Base-by-base conservation (phyloP, 306 rosid genomes). In the Quercus cerris region DNA sequence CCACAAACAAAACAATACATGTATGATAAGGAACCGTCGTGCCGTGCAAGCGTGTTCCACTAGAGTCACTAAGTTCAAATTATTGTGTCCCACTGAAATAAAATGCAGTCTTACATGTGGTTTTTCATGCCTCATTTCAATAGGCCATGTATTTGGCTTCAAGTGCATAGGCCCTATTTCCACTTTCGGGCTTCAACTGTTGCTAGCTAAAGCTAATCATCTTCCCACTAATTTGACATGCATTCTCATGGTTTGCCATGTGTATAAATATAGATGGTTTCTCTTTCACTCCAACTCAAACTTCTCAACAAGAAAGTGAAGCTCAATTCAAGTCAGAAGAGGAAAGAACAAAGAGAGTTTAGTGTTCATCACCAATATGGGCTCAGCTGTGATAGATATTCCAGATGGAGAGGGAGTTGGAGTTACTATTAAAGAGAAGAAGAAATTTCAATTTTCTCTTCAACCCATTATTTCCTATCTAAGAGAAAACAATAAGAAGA, bases 1-100 rank as follows among this genome's bases (percentile, higher is more conserved):
- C 81, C 79, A 63, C 41, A 62, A 23, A 22, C 11, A 58, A 10
- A 41, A 41, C 8, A 31, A 15, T 66, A 33, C 22, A 69, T 27
- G 27, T 30, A 35, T 18, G 66, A 20, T 3, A 44, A 12, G 55
- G 78, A 63, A 67, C 12, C 27, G 31, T 74, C 12, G 74, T 44
- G 88, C 86, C 83, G 75, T 90, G 86, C 84, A 73, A 69, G 78
- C 91, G 91, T 90, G 91, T 84, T 85, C 92, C 97, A 90, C 91
- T 88, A 83, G 31, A 80, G 85, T 83, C 85, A 88, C 78, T 76
- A 56, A 66, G 49, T 27, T 67, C 62, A 51, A 41, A 75, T 56
- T 28, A 9, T 15, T 78, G 76, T 55, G 54, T 72, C 19, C 54
- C 51, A 76, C 13, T 15, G 56, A 54, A 57, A 56, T 31, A 41